Evolutionary conservation across 2,329 filamentous ascomycete species (phyloP).

Genomic region (Pseudogymnoascus sp.): DNA sequence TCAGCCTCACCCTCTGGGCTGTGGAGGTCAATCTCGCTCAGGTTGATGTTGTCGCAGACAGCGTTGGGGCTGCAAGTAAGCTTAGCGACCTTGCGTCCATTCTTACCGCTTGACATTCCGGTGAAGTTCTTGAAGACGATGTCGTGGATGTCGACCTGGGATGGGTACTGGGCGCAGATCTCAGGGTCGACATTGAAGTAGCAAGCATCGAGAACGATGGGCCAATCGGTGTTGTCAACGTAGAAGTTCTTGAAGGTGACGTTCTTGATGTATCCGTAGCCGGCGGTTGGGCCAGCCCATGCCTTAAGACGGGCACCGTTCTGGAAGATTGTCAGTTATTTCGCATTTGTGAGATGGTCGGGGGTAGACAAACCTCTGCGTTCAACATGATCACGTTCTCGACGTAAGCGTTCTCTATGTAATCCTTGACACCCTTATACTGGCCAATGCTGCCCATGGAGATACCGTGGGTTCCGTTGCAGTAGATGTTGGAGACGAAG

Average conservation of each 20-base stretch:
- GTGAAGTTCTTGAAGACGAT: constrained; percentile 51
- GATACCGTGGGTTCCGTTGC: constrained; percentile 50
- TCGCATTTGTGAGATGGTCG: background rate
- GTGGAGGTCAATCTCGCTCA: constrained; percentile 46
- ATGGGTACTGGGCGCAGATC: constrained; percentile 45
- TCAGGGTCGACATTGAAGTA: constrained; percentile 49
- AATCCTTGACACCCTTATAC: constrained; percentile 45
- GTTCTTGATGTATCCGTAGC: constrained; percentile 54
- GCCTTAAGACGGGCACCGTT: constrained; percentile 52
- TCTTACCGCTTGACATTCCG: constrained; percentile 47
- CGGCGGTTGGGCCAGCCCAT: constrained; percentile 49
- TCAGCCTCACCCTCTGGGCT: constrained; percentile 38
- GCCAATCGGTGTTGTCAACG: constrained; percentile 49
- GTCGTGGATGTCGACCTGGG: constrained; percentile 49
- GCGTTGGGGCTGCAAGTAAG: constrained; percentile 49
- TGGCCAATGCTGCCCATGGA: constrained; percentile 52
- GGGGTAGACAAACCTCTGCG: constrained; percentile 28
- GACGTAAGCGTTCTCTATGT: constrained; percentile 48
- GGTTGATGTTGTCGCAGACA: constrained; percentile 46
- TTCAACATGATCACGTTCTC: constrained; percentile 51
- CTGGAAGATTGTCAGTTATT: constrained; percentile 28
- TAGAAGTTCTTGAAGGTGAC: constrained; percentile 54
- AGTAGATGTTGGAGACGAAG: constrained; percentile 51
- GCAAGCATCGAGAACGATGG: constrained; percentile 52
- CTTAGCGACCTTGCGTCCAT: constrained; percentile 45